Evolutionary conservation across 2,329 filamentous ascomycete genomes (phyloP), one percentile per base, ranked within the genome.

Genomic region (Epichloe baconii): DNA sequence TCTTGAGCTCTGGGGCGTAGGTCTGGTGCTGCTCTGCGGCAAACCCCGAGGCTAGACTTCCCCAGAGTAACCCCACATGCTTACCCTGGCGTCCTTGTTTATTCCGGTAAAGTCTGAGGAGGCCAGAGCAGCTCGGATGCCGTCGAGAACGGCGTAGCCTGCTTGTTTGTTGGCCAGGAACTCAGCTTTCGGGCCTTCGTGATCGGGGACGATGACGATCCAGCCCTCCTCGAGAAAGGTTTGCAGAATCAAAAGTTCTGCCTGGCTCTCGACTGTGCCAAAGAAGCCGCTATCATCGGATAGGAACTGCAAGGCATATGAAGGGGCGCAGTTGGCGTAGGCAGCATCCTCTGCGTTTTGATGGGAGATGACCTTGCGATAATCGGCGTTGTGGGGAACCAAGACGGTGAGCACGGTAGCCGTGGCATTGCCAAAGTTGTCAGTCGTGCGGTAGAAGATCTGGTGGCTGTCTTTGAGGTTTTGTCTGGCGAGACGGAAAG

Each of bases 131-230:
- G 71, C 71, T 12, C 72, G 68, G 8, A 74, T 61, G 7, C 66
- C 66, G 52, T 76, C 69, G 10, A 75, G 62, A 15, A 67, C 68
- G 1, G 68, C 66, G 36, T 75, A 62, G 0, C 69, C 72, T 2
- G 66, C 67, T n/a, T 68, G 59, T 7, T 63, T 59, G 37, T 68
- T 69, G 3, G 68, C 67, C 1, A 66, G 58, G 54, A 70, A 77
- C 1, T 69, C 64, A 1, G 68, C 71, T 10, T 62, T 57, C 3
- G 69, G 69, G 0, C 72, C 71, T 48, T 73, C 66, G 48, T 67
- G 71, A 54, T 78, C 75, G 0, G 75, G 72, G 64, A 72, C 58
- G 15, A 67, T 70, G n/a, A 78, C 70, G n/a, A 71, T 62, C 72
- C 72, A 77, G 6, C 74, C 73, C 55, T 65, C 52, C 5, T 61